Percentiles rank a stretch among this genome's conserved stretches.
Evolutionary conservation across 2,329 filamentous ascomycete species (phyloP).

Genomic region (Xylaria sp.): DNA sequence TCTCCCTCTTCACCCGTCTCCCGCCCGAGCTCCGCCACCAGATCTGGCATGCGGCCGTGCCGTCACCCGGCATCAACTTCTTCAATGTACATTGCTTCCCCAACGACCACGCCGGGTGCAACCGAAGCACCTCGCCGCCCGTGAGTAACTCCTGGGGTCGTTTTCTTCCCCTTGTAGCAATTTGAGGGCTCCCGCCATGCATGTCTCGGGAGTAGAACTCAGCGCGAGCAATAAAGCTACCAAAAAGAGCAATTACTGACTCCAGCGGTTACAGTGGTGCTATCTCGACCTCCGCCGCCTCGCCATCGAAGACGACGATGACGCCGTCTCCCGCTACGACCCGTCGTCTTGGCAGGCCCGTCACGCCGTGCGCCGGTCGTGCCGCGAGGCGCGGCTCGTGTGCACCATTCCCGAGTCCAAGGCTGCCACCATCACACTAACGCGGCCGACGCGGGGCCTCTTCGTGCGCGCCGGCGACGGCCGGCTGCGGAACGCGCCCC

Average conservation of each 20-base stretch:
- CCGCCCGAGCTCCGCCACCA: conserved; percentile 40
- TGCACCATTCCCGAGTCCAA: conserved; percentile 33
- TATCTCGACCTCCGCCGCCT: conserved; percentile 42
- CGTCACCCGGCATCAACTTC: conserved; percentile 41
- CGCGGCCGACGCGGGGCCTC: conserved; percentile 37
- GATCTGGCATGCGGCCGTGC: conserved; percentile 38
- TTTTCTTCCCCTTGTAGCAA: too few species aligned
- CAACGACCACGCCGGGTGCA: conserved; percentile 38
- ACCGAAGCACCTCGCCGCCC: conserved; percentile 39
- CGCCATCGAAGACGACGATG: conserved; percentile 36
- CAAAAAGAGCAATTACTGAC: too few species aligned
- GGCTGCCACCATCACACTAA: conserved; percentile 33
- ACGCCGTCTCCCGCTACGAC: conserved; percentile 37
- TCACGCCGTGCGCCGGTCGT: conserved; percentile 30
- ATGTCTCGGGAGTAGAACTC: too few species aligned
- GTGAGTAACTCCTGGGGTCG: too few species aligned
- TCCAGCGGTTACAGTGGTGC: too few species aligned
- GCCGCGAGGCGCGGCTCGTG: conserved; percentile 38
- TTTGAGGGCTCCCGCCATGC: too few species aligned
- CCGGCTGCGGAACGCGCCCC: conserved; percentile 27
- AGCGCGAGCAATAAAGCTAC: too few species aligned
- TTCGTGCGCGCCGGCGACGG: conserved; percentile 39
- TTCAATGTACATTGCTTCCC: conserved; percentile 44
- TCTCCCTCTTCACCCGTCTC: conserved; percentile 35
- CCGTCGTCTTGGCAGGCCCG: conserved; percentile 41